Evolutionary conservation across 345 rosid species (phyloP).

Genomic region (Lepidium africanum): DNA sequence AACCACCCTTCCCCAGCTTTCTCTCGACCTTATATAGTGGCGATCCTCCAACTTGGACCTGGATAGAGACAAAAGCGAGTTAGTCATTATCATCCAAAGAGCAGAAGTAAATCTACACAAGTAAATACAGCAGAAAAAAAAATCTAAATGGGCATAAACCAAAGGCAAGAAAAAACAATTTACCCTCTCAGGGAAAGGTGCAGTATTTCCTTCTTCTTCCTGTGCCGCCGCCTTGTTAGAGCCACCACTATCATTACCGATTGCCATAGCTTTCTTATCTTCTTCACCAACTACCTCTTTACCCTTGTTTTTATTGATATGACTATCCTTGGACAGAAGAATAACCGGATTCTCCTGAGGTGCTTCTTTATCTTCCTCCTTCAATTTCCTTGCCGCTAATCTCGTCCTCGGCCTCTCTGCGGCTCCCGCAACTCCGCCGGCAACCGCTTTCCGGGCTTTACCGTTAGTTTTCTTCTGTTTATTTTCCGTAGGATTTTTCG

Average conservation of each 20-base stretch:
- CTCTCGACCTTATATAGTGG: conserved; percentile 76
- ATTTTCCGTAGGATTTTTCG: conserved; percentile 15
- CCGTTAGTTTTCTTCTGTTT: conserved; percentile 25
- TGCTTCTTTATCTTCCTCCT: conserved; percentile 30
- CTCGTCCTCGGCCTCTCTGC: conserved; percentile 53
- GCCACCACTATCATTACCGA: conserved; percentile 71
- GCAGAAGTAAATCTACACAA: not conserved
- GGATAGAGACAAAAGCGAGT: not conserved
- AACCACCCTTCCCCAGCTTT: conserved; percentile 96
- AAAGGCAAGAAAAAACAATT: not conserved
- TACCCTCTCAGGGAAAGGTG: conserved; percentile 90
- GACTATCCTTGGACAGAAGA: conserved; percentile 28
- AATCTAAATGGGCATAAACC: not conserved
- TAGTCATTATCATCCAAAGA: not conserved
- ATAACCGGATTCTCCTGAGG: conserved; percentile 26
- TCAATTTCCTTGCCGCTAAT: conserved; percentile 39
- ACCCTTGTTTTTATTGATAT: conserved; percentile 27
- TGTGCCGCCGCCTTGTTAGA: conserved; percentile 68
- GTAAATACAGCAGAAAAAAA: not conserved
- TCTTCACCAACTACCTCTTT: conserved; percentile 24
- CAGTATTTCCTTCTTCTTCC: conserved; percentile 88
- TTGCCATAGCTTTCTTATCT: conserved; percentile 30
- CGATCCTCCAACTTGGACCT: conserved; percentile 98
- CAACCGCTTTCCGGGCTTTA: conserved; percentile 37
- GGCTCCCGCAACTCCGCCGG: conserved; percentile 22